Conservation (phyloP, 2,329 filamentous ascomycete species). For the Helotiales sp. region DNA sequence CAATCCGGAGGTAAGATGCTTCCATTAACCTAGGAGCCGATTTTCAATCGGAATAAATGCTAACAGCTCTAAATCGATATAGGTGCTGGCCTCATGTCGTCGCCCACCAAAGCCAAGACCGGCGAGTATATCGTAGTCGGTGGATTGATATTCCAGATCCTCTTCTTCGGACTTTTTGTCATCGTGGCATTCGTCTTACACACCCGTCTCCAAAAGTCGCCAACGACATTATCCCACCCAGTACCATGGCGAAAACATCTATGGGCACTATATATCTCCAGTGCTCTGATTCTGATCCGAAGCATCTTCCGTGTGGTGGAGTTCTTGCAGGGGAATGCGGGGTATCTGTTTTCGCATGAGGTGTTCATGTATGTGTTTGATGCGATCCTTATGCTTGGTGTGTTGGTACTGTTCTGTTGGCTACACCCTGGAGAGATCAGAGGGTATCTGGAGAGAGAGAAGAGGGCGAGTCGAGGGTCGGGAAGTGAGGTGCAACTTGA, state of each 20-base stretch:
- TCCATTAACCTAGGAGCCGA: too few relatives aligned
- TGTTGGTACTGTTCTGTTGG: slow-evolving; percentile 44
- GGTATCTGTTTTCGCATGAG: slow-evolving; percentile 50
- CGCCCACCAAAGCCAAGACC: neutral
- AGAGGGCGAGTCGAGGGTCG: neutral
- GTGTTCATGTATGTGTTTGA: slow-evolving; percentile 51
- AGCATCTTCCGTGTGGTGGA: slow-evolving; percentile 55
- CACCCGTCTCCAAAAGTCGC: slow-evolving; percentile 10
- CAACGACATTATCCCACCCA: neutral
- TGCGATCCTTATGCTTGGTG: slow-evolving; percentile 48
- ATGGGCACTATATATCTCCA: slow-evolving; percentile 47
- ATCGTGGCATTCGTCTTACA: slow-evolving; percentile 17
- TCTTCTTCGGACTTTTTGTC: slow-evolving; percentile 56
- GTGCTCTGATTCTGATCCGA: slow-evolving; percentile 52
- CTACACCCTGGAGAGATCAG: slow-evolving; percentile 40
- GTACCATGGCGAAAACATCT: slow-evolving; percentile 43
- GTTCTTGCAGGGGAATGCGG: slow-evolving; percentile 50
- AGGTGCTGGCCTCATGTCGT: slow-evolving; percentile 1
- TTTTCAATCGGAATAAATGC: neutral
- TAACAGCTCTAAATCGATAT: neutral
- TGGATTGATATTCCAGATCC: slow-evolving; percentile 54
- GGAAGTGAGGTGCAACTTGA: slow-evolving; percentile 2
- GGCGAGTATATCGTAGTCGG: slow-evolving; percentile 52
- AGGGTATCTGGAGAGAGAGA: neutral
- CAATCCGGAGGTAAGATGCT: slow-evolving; percentile 38